Evolutionary conservation across 805 yeast genomes (phyloP).

Genomic region (Kluyveromyces starmeri): DNA sequence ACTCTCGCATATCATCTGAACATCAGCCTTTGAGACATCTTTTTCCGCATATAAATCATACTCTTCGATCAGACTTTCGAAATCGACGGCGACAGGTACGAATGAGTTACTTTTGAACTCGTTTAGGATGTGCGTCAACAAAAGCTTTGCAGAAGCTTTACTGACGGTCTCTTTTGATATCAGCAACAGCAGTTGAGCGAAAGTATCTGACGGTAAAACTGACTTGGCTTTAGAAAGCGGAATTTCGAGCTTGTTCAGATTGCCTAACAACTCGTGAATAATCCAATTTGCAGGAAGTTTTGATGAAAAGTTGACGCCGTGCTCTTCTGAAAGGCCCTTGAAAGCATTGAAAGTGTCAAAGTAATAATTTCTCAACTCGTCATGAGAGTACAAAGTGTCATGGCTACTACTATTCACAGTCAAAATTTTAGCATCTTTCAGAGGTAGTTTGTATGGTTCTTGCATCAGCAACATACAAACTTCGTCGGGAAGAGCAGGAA

Average conservation of each 20-base stretch:
- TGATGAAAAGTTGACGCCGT: conserved; percentile 17
- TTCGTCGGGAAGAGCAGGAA: conserved; percentile 60
- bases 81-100: conserved; percentile 9
- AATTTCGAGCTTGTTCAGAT: conserved; percentile 42
- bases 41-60: conserved; percentile 37
- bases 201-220: conserved; percentile 32
- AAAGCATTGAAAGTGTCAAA: conserved; percentile 28
- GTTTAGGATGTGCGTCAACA: conserved; percentile 54
- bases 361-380: conserved; percentile 45
- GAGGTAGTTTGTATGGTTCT: conserved; percentile 45
- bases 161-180: conserved; percentile 45
- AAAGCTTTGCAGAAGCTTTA: conserved; percentile 54
- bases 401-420: conserved; percentile 36
- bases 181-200: conserved; percentile 48
- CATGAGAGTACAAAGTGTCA: conserved; percentile 19
- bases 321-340: conserved; percentile 23
- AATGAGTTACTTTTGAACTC: conserved; percentile 29
- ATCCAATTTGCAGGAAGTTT: conserved; percentile 66
- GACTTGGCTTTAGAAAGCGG: conserved; percentile 25
- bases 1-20: conserved; percentile 35
- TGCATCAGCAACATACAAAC: conserved; percentile 37
- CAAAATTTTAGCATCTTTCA: conserved; percentile 70
- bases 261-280: conserved; percentile 71
- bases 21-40: conserved; percentile 28
- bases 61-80: conserved; percentile 43